A percentile compares a stretch with the other conserved stretches of the same genome.
phyloP scores from a whole-genome alignment of 148 eudicot genomes.

The Tetragonia tetragonoides region DNA sequence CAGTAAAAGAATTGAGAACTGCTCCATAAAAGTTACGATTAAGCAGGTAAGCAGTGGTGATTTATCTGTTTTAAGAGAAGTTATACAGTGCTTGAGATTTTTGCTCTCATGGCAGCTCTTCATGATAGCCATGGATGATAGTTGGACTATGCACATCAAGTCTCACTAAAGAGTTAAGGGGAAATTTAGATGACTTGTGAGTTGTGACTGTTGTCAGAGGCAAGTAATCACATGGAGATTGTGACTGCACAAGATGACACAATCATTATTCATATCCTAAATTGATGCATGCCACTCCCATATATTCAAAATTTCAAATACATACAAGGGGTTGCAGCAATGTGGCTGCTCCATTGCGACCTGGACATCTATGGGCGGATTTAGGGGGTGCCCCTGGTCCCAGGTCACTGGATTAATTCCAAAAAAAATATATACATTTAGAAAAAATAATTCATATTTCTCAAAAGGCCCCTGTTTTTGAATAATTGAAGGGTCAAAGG shows the following conservation, averaged over 20 bases:
- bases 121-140: not conserved
- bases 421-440: too few species aligned
- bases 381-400: too few species aligned
- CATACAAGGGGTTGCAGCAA: not conserved
- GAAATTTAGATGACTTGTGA: not conserved
- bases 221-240: not conserved
- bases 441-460: too few species aligned
- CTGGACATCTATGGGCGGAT: not conserved
- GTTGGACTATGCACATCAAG: too few species aligned
- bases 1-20: not conserved
- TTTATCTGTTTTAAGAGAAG: not conserved
- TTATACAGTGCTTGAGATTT: not conserved
- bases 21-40: not conserved
- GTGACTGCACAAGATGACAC: not conserved
- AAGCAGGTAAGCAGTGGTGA: not conserved
- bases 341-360: not conserved
- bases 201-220: not conserved
- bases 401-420: too few species aligned
- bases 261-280: not conserved
- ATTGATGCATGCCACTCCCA: not conserved
- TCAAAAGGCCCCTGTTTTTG: too few species aligned
- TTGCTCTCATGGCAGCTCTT: not conserved
- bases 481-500: too few species aligned
- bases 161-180: not conserved
- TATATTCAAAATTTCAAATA: not conserved